Evolutionary conservation across 371 early-diverging fungal species (phyloP), one percentile per base, ranked within the genome.

Genomic region (Phascolomyces articulosus): DNA sequence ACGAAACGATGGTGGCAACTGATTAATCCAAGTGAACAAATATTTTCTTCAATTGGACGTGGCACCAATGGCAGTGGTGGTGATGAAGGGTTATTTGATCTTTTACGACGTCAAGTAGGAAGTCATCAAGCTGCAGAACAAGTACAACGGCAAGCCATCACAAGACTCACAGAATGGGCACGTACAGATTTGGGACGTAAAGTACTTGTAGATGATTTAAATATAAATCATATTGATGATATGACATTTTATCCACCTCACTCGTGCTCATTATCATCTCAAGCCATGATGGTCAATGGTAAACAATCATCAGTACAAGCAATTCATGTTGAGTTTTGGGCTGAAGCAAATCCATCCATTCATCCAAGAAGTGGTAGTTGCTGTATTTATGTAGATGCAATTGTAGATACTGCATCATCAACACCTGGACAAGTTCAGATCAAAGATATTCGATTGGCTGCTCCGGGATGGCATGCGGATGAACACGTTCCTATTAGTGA

Each of bases 301-400:
- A 31, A 58, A 27, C 20, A 40, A n/a, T 26, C 55, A 13, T 55
- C 64, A 1, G 58, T 47, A 1, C 65, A 69, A 21, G 24, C 62
- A 20, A 58, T 78, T 1, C 48, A 66, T 21, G 51, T 75, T 6
- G 63, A 73, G 27, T 80, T 80, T 58, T 73, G 73, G 68, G 54
- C 75, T 3, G 68, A 73, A 41, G 75, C 72, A 26, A 62, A 73
- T 28, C 53, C 47, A 7, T 60, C 70, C 2, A 60, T 40, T 6
- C 71, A 70, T 0, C 65, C 70, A 18, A 56, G 69, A 10, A 73
- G 77, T 18, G 77, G 77, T 1, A 64, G 70, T 6, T 77, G 80
- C 55, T 65, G 67, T 18, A 68, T 75, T 3, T 56, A 55, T 38
- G 70, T 67, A 2, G 40, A 49, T 40, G 80, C 80, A 2, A 34